Evolutionary conservation across 2,329 filamentous ascomycete species (phyloP).

Genomic region (Myriosclerotinia duriaeana): DNA sequence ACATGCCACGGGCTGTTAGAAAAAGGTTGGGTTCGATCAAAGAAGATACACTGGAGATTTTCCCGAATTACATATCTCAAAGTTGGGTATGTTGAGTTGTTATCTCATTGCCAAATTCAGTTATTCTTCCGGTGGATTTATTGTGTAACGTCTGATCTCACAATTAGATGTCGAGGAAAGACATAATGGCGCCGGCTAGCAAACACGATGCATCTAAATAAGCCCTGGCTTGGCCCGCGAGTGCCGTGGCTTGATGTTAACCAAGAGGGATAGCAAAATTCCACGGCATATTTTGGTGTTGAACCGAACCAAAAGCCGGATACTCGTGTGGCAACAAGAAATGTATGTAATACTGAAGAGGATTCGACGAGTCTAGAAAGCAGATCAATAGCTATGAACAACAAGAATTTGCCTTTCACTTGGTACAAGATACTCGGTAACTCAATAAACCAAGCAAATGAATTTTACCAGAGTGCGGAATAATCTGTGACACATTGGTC

Average conservation of each 20-base stretch:
- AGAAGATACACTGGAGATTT: not conserved
- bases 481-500: not conserved
- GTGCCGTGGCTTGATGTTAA: not conserved
- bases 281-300: not conserved
- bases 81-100: not conserved
- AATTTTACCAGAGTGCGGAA: no score
- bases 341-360: not conserved
- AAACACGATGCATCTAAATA: not conserved
- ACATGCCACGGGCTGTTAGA: no score
- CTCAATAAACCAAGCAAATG: no score
- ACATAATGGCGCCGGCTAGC: not conserved
- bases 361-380: no score
- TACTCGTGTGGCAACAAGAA: not conserved
- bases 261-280: not conserved
- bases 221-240: not conserved
- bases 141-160: not conserved
- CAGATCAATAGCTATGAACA: not conserved
- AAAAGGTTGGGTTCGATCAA: no score
- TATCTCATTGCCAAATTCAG: not conserved
- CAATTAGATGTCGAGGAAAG: not conserved
- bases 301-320: not conserved
- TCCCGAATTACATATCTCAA: not conserved
- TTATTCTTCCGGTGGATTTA: not conserved
- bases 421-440: not conserved
- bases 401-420: not conserved